Conservation (phyloP, 1,284 basidiomycete genomes). For the Leucoagaricus sp. region DNA sequence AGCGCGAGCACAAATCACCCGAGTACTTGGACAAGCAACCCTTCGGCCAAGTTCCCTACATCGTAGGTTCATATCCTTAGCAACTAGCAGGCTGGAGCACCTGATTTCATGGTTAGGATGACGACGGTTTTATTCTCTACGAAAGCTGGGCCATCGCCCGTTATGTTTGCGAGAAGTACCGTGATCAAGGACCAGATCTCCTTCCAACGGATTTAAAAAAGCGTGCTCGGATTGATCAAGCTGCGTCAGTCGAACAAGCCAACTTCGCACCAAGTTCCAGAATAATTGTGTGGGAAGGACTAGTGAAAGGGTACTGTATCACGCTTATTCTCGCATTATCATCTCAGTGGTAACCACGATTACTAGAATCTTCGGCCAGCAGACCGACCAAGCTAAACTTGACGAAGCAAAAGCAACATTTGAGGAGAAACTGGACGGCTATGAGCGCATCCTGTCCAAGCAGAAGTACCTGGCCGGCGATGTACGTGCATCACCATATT, state of each 20-base stretch:
- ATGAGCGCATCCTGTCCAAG: conserved; percentile 50
- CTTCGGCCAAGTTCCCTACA: conserved; percentile 66
- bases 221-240: conserved; percentile 52
- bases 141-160: conserved; percentile 48
- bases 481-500: too few species aligned
- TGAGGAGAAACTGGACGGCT: conserved; percentile 42
- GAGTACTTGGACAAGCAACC: conserved; percentile 50
- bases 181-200: conserved; percentile 26
- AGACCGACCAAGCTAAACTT: conserved; percentile 29
- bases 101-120: conserved; percentile 19
- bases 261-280: conserved; percentile 48
- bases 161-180: conserved; percentile 39
- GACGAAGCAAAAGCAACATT: conserved; percentile 34
- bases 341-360: background rate
- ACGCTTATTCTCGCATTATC: background rate
- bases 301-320: background rate
- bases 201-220: conserved; percentile 33
- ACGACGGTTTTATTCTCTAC: conserved; percentile 36
- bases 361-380: background rate
- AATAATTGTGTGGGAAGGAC: background rate
- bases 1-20: conserved; percentile 46
- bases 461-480: conserved; percentile 51
- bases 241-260: conserved; percentile 45
- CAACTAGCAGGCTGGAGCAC: background rate
- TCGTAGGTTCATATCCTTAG: conserved; percentile 36